A percentile compares a stretch with the other conserved stretches of the same genome.
phyloP scores from a whole-genome alignment of 345 rosid genomes.

The Melaleuca alternifolia region DNA sequence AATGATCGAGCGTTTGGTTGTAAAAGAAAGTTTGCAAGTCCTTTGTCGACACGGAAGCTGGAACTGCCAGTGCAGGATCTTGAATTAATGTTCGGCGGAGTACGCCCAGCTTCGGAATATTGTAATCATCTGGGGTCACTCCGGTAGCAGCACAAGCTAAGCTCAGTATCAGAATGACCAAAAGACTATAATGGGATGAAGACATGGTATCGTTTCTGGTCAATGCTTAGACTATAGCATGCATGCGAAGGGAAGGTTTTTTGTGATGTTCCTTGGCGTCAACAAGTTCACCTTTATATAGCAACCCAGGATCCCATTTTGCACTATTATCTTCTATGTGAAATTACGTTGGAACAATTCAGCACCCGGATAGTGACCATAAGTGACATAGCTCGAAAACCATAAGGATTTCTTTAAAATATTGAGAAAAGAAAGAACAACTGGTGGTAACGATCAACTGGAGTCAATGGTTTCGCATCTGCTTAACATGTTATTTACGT shows the following conservation, averaged over 20 bases:
- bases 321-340: background rate
- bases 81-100: background rate
- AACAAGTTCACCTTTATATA: background rate
- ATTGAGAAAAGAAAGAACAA: background rate
- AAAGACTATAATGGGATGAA: background rate
- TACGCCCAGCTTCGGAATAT: background rate
- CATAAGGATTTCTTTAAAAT: background rate
- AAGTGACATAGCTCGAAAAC: background rate
- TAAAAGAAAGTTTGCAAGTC: conserved; percentile 16
- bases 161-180: background rate
- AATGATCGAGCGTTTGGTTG: conserved; percentile 46
- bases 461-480: background rate
- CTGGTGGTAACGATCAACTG: background rate
- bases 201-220: background rate
- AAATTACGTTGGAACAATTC: background rate
- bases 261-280: background rate
- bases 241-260: background rate
- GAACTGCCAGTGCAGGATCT: background rate
- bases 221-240: background rate
- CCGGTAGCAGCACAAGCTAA: background rate
- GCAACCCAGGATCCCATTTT: background rate
- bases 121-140: background rate
- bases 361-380: background rate
- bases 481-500: background rate
- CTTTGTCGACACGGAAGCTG: background rate